Conservation (phyloP, 345 rosid genomes). For the Hypericum androsaemum region DNA sequence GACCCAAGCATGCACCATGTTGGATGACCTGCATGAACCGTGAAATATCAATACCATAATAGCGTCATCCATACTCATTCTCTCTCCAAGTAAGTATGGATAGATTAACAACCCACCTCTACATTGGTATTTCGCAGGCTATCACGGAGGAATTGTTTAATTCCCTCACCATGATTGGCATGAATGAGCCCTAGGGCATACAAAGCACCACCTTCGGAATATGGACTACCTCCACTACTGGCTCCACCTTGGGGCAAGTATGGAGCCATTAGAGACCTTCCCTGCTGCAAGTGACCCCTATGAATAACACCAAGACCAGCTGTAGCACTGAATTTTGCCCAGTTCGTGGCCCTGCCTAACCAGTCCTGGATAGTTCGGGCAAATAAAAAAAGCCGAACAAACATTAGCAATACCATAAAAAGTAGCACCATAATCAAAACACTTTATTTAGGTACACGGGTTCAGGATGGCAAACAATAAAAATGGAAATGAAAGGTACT, state of each 20-base stretch:
- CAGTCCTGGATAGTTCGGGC: conserved; percentile 52
- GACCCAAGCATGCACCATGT: conserved; percentile 99
- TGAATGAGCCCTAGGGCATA: conserved; percentile 98
- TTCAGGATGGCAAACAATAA: conserved; percentile 3
- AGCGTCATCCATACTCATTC: background rate
- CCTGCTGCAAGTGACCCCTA: conserved; percentile 93
- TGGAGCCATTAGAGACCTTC: conserved; percentile 96
- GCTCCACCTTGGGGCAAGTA: conserved; percentile 97
- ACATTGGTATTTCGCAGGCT: conserved; percentile 80
- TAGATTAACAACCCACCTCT: conserved; percentile 43
- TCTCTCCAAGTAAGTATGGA: background rate
- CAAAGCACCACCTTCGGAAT: conserved; percentile 97
- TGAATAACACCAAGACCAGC: conserved; percentile 99
- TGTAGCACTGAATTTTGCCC: conserved; percentile 99
- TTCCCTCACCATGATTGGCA: conserved; percentile 99
- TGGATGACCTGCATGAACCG: conserved; percentile 71
- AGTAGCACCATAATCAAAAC: too few relatives aligned
- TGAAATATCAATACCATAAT: conserved; percentile 4
- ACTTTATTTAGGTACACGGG: background rate
- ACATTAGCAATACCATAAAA: background rate
- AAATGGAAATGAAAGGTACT: conserved; percentile 5
- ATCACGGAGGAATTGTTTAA: conserved; percentile 90
- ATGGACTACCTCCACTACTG: conserved; percentile 96
- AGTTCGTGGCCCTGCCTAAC: conserved; percentile 98
- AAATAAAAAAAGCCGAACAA: conserved; percentile 11